phyloP scores from a whole-genome alignment of 768 basidiomycete species.

The Vishniacozyma victoriae region DNA sequence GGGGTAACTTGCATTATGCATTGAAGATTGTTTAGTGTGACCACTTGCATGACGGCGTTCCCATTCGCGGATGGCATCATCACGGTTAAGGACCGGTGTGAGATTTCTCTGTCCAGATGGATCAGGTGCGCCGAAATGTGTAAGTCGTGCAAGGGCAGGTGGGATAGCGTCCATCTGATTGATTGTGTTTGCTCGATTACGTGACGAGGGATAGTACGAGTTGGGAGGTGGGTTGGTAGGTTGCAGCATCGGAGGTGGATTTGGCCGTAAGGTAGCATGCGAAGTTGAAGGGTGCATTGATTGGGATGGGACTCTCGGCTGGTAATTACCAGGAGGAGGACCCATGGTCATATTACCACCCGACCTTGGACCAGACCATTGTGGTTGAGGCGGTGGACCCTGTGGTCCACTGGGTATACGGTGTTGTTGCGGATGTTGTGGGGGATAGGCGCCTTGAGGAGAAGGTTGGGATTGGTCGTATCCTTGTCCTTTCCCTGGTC shows the following conservation, averaged over 20 bases:
- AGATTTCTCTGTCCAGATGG: conserved; percentile 50
- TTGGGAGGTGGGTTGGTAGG: conserved; percentile 57
- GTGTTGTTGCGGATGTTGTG: conserved; percentile 44
- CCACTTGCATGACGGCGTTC: conserved; percentile 75
- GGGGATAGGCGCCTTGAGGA: conserved; percentile 20
- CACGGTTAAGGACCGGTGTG: conserved; percentile 88
- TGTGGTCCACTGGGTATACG: conserved; percentile 35
- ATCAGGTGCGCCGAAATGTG: conserved; percentile 69
- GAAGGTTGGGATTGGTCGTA: background rate
- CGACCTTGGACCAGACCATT: background rate
- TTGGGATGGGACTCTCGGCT: conserved; percentile 39
- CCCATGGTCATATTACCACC: no score
- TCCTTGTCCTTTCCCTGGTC: background rate
- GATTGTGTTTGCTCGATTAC: conserved; percentile 84
- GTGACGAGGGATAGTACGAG: conserved; percentile 55
- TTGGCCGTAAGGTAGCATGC: conserved; percentile 5
- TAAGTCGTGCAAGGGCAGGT: conserved; percentile 80
- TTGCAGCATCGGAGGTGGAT: conserved; percentile 15
- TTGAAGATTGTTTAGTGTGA: conserved; percentile 33
- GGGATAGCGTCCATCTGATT: conserved; percentile 89
- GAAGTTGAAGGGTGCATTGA: conserved; percentile 21
- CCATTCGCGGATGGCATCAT: conserved; percentile 94
- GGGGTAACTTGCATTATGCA: conserved; percentile 67
- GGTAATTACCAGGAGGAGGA: conserved; percentile 19
- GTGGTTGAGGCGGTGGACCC: conserved; percentile 8